Conservation (phyloP, 176 grass and related monocot species). For the Zizania latifolia region DNA sequence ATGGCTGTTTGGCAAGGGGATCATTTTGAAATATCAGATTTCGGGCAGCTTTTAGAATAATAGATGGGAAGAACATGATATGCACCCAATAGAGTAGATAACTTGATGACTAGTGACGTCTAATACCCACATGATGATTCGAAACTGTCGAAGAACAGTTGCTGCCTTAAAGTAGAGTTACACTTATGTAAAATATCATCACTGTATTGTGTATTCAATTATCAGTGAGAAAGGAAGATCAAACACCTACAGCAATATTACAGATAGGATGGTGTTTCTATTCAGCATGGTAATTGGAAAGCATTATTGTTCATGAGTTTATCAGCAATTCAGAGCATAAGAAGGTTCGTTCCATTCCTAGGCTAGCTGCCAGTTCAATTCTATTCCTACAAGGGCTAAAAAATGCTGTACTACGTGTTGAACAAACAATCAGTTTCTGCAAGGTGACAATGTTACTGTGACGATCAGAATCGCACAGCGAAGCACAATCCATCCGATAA, state of each 20-base stretch:
- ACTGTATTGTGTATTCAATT: background rate
- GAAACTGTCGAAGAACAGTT: background rate
- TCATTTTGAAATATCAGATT: background rate
- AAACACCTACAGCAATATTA: background rate
- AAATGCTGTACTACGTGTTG: background rate
- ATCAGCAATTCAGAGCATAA: too few species aligned
- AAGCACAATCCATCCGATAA: background rate
- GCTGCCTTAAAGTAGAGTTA: background rate
- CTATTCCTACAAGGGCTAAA: background rate
- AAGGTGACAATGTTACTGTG: background rate
- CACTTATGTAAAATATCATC: background rate
- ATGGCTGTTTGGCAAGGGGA: background rate
- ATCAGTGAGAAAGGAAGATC: background rate
- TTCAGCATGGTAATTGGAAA: background rate
- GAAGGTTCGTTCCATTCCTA: background rate
- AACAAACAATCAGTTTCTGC: background rate
- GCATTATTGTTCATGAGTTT: background rate
- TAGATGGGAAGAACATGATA: background rate
- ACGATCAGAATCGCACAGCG: background rate
- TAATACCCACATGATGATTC: constrained; percentile 1
- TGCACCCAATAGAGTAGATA: background rate
- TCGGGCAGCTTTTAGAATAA: constrained; percentile 2
- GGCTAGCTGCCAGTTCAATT: background rate
- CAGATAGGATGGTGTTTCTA: background rate
- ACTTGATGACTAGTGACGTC: constrained; percentile 8